phyloP scores from a whole-genome alignment of 345 rosid species.

The Noccaea bulbosa region DNA sequence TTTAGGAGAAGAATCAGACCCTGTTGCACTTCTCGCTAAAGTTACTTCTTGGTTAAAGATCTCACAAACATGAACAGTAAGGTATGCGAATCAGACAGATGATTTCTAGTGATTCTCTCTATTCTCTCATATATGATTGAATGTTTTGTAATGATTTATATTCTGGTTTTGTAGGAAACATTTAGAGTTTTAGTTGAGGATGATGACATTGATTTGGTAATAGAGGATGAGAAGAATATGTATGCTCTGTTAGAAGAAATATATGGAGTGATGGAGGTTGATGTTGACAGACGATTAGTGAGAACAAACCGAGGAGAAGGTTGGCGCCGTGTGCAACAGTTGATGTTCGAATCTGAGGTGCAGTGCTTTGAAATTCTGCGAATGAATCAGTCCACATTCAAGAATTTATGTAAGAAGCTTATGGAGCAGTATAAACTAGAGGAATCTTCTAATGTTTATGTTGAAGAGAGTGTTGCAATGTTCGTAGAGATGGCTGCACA shows the following conservation, averaged over 20 bases:
- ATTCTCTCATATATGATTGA: too few species aligned
- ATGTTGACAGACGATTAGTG: background rate
- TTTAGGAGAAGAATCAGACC: too few species aligned
- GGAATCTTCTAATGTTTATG: background rate
- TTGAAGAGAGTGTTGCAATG: conserved; percentile 16
- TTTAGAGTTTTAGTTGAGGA: background rate
- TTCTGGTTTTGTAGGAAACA: too few species aligned
- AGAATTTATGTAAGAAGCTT: background rate
- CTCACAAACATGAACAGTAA: too few species aligned
- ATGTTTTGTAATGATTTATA: too few species aligned
- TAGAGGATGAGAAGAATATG: background rate
- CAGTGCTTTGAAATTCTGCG: background rate
- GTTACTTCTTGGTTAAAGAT: too few species aligned
- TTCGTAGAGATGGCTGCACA: conserved; percentile 12
- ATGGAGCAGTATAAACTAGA: background rate
- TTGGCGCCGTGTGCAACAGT: background rate
- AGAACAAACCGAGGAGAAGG: conserved; percentile 2
- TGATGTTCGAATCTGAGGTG: background rate
- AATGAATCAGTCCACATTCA: background rate
- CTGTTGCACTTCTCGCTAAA: too few species aligned
- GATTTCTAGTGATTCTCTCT: too few species aligned
- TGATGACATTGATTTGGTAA: conserved; percentile 4
- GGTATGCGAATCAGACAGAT: too few species aligned
- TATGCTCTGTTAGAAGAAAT: background rate
- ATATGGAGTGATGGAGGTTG: background rate